phyloP scores from a whole-genome alignment of 257 asterid genomes.

The Pogostemon cablin region DNA sequence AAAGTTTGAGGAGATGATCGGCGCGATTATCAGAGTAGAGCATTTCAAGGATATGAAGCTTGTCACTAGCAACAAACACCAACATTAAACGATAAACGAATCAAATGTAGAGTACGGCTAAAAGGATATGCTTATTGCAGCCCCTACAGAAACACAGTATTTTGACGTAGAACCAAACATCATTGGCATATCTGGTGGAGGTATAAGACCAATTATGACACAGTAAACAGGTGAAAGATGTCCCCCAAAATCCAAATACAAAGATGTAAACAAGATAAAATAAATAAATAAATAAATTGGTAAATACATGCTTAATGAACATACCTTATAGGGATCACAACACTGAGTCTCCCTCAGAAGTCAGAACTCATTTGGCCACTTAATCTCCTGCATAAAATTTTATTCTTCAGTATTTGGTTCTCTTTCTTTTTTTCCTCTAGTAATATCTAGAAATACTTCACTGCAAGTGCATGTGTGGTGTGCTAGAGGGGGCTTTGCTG shows the following conservation, averaged over 20 bases:
- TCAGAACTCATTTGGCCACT: conserved; percentile 58
- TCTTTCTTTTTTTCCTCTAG: neutral
- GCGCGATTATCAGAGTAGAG: neutral
- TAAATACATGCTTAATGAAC: conserved; percentile 11
- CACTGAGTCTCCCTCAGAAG: conserved; percentile 53
- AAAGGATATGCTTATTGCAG: conserved; percentile 17
- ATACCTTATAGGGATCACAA: conserved; percentile 56
- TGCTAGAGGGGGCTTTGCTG: neutral
- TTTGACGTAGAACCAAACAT: neutral
- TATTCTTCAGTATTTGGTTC: conserved; percentile 11
- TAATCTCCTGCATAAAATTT: conserved; percentile 59
- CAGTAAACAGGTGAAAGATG: neutral
- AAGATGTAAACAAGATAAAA: neutral
- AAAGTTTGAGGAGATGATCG: conserved; percentile 2
- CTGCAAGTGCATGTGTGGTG: neutral
- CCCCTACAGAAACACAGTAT: conserved; percentile 18
- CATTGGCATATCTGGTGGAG: neutral
- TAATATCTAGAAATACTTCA: neutral
- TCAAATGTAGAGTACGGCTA: neutral
- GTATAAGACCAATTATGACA: neutral
- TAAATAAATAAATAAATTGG: conserved; percentile 4
- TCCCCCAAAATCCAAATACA: neutral
- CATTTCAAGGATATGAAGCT: conserved; percentile 20
- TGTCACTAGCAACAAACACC: conserved; percentile 19
- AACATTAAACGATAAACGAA: conserved; percentile 6